A percentile compares a stretch with the other conserved stretches of the same genome.
Evolutionary conservation across 2,329 filamentous ascomycete genomes (phyloP).

Genomic region (Chaetoscypha palmicola): DNA sequence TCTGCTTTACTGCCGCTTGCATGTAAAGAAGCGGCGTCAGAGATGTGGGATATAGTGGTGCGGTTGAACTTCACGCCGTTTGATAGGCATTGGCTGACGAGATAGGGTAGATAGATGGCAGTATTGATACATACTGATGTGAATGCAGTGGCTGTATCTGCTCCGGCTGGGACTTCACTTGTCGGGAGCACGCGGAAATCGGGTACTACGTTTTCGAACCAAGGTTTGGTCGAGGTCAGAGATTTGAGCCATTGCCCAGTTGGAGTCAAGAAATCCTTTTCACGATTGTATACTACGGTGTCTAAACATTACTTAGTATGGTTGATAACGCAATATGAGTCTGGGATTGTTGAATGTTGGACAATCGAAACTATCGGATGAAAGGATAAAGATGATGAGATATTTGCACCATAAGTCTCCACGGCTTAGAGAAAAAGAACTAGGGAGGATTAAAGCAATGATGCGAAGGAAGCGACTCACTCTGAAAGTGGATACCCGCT

Average conservation of each 20-base stretch:
- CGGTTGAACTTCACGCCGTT: slow-evolving; percentile 63
- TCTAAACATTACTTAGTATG: no score
- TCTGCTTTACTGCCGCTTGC: slow-evolving; percentile 50
- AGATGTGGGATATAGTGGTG: slow-evolving; percentile 57
- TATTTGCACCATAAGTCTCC: no score
- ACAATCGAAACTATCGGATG: no score
- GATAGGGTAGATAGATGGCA: slow-evolving; percentile 76
- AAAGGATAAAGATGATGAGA: no score
- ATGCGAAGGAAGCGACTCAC: slow-evolving; percentile 32
- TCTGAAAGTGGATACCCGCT: slow-evolving; percentile 71
- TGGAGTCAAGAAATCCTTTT: slow-evolving; percentile 4
- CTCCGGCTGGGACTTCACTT: slow-evolving; percentile 51
- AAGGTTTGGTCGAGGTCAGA: slow-evolving; percentile 43
- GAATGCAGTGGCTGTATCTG: slow-evolving; percentile 66
- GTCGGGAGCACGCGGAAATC: slow-evolving; percentile 58
- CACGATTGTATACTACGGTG: slow-evolving; percentile 2
- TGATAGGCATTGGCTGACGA: slow-evolving; percentile 69
- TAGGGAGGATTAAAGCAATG: no score
- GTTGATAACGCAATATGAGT: no score
- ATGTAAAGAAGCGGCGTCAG: slow-evolving; percentile 57
- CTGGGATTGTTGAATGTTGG: no score
- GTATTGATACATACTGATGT: slow-evolving; percentile 87
- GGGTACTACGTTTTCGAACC: slow-evolving; percentile 64
- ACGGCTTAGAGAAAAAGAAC: no score
- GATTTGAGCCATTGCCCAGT: slow-evolving; percentile 4